Conservation (phyloP, 495 filamentous ascomycete genomes). For the Aspergillus sclerotioniger region DNA sequence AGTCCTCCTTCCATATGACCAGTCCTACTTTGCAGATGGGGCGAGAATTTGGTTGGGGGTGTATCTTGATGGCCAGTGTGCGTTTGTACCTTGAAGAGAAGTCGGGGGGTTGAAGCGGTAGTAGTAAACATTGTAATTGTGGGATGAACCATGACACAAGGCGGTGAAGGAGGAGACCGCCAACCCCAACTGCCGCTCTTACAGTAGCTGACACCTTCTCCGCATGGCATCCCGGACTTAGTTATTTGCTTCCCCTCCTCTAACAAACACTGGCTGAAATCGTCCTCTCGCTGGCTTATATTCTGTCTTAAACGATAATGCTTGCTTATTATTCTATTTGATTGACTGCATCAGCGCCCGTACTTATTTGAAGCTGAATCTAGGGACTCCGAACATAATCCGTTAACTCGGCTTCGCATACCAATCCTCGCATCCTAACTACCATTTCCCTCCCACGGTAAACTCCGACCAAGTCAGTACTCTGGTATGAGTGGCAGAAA, state of each 20-base stretch:
- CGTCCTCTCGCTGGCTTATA: background rate
- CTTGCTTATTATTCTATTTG: conserved; percentile 11
- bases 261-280: background rate
- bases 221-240: background rate
- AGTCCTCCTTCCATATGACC: too few relatives aligned
- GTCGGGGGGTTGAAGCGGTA: too few relatives aligned
- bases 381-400: background rate
- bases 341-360: conserved; percentile 11
- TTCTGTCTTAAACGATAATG: conserved; percentile 11
- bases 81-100: too few relatives aligned
- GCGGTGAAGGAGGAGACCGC: too few relatives aligned
- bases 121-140: too few relatives aligned
- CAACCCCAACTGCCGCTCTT: too few relatives aligned
- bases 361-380: background rate
- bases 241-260: too few relatives aligned
- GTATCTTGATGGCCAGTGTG: too few relatives aligned
- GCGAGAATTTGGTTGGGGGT: too few relatives aligned
- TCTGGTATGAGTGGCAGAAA: conserved; percentile 44
- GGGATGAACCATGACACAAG: too few relatives aligned
- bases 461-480: background rate
- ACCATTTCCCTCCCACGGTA: conserved; percentile 1
- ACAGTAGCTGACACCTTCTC: too few relatives aligned
- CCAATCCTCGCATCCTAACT: background rate
- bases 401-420: conserved; percentile 2
- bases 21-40: too few relatives aligned